Evolutionary conservation across 129 eudicot genomes (phyloP).

Genomic region (sunflower (Helianthus annuus)): DNA sequence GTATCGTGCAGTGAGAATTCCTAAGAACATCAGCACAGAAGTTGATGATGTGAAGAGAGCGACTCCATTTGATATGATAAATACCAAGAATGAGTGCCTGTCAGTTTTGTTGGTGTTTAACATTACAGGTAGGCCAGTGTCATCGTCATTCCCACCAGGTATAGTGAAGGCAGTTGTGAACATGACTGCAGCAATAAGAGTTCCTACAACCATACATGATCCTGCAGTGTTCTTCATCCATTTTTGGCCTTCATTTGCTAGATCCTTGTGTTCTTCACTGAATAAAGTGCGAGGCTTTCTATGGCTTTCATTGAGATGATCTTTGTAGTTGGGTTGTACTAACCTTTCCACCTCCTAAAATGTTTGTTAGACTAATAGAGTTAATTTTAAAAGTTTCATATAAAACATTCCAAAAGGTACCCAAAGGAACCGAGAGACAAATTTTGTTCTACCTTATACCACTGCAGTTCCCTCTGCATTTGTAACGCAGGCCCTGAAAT

Average conservation of each 20-base stretch:
- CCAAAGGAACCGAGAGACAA: too few relatives aligned
- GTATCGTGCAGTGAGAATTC: slow-evolving; percentile 51
- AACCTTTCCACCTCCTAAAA: slow-evolving; percentile 50
- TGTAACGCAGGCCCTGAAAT: slow-evolving; percentile 58
- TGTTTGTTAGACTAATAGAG: neutral
- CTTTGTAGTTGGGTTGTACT: slow-evolving; percentile 48
- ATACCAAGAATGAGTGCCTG: slow-evolving; percentile 28
- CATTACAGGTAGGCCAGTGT: slow-evolving; percentile 44
- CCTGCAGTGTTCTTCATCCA: slow-evolving; percentile 66
- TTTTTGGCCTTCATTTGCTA: slow-evolving; percentile 46
- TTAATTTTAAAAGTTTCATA: neutral
- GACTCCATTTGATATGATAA: slow-evolving; percentile 40
- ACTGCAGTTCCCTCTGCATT: slow-evolving; percentile 57
- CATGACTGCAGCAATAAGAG: slow-evolving; percentile 63
- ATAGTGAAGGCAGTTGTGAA: slow-evolving; percentile 58
- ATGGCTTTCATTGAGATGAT: slow-evolving; percentile 41
- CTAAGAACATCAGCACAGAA: slow-evolving; percentile 51
- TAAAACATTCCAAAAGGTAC: too few relatives aligned
- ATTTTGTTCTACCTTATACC: slow-evolving; percentile 46
- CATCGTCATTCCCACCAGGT: slow-evolving; percentile 49
- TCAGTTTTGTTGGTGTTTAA: slow-evolving; percentile 9
- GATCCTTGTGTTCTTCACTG: slow-evolving; percentile 48
- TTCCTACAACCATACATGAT: slow-evolving; percentile 59
- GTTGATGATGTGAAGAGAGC: slow-evolving; percentile 49
- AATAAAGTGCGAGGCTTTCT: slow-evolving; percentile 40